Percentiles rank a stretch among this genome's conserved stretches.
phyloP scores from a whole-genome alignment of 306 rosid species.

The Begonia masoniana region DNA sequence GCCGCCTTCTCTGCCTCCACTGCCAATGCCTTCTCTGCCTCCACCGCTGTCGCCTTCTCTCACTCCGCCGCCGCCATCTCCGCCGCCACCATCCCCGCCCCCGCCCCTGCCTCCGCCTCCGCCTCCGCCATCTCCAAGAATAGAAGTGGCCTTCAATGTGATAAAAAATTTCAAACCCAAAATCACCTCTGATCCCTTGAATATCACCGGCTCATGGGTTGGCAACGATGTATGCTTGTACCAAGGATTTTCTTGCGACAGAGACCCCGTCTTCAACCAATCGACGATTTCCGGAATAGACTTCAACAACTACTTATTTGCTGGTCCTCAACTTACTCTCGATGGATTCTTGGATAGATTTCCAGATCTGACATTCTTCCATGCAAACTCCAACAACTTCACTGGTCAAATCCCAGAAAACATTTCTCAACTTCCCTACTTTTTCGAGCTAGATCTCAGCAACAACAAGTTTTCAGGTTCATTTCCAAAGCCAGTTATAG shows the following conservation, averaged over 20 bases:
- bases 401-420: constrained; percentile 10
- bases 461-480: constrained; percentile 34
- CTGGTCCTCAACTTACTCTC: constrained; percentile 10
- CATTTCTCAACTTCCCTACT: background rate
- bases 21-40: background rate
- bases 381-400: constrained; percentile 68
- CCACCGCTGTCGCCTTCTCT: background rate
- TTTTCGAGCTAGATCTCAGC: constrained; percentile 74
- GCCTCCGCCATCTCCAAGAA: constrained; percentile 5
- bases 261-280: background rate
- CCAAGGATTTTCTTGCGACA: constrained; percentile 30
- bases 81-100: background rate
- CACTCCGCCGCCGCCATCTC: no score
- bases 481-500: constrained; percentile 32
- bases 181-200: constrained; percentile 5
- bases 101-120: constrained; percentile 1
- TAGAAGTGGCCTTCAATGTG: constrained; percentile 10
- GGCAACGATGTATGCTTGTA: background rate
- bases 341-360: constrained; percentile 14
- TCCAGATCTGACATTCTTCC: constrained; percentile 40
- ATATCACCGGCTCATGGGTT: constrained; percentile 13
- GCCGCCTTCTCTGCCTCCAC: no score
- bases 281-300: constrained; percentile 20
- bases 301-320: constrained; percentile 24
- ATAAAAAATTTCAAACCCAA: constrained; percentile 9